phyloP scores from a whole-genome alignment of 2,329 filamentous ascomycete genomes.

The Trichoderma guizhouense region DNA sequence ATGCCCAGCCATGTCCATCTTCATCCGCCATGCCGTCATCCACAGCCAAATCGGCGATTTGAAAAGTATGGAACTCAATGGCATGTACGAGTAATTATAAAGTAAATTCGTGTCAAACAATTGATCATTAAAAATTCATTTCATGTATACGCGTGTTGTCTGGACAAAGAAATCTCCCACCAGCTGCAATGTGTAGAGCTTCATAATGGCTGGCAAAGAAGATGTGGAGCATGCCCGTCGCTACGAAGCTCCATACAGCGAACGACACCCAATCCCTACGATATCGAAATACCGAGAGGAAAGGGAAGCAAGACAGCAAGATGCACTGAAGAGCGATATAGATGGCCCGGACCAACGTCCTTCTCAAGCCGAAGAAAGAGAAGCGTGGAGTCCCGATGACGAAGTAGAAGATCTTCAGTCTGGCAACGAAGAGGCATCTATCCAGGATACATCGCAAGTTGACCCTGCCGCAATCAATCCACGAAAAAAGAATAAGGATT shows the following conservation, averaged over 20 bases:
- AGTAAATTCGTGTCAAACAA: not conserved
- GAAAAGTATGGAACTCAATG: not conserved
- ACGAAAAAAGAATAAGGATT: slow-evolving; percentile 46
- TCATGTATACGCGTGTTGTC: not conserved
- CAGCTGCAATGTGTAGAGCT: not conserved
- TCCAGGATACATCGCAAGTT: slow-evolving; percentile 37
- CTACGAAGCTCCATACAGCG: slow-evolving; percentile 41
- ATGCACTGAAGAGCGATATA: slow-evolving; percentile 32
- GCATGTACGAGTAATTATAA: not conserved
- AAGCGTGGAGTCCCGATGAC: not conserved
- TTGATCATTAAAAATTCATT: not conserved
- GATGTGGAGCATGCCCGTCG: slow-evolving; percentile 38
- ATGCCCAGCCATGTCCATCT: not conserved
- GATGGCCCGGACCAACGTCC: slow-evolving; percentile 21
- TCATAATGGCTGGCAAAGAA: slow-evolving; percentile 34
- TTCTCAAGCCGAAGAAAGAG: slow-evolving; percentile 13
- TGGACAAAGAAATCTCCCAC: not conserved
- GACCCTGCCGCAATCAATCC: slow-evolving; percentile 39
- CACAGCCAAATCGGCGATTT: not conserved
- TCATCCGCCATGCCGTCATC: not conserved
- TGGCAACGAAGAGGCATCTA: slow-evolving; percentile 14
- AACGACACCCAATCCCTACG: slow-evolving; percentile 45
- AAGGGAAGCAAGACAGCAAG: slow-evolving; percentile 41
- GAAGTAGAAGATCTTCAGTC: not conserved
- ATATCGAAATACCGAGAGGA: slow-evolving; percentile 48